These are phyloP conservation scores for Boletus rufocinnamomeus DNA, from an alignment of 768 basidiomycete species.

Conservation along the genomic window DNA sequence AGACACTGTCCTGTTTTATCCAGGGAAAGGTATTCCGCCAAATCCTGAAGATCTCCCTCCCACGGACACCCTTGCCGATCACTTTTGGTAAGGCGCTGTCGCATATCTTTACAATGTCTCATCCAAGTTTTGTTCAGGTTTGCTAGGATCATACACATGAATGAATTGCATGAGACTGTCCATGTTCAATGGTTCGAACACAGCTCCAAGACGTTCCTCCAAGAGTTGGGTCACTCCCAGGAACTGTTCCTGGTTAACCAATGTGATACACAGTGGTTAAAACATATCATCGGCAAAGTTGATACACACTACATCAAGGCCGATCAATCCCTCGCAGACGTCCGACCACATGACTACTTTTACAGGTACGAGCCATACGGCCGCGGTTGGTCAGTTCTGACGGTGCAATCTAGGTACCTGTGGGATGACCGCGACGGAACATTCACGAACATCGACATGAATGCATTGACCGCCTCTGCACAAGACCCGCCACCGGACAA, in stretches of 20 bases:
- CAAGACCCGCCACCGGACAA: constrained; percentile 45
- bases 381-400: constrained; percentile 3
- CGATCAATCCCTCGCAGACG: constrained; percentile 26
- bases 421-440: constrained; percentile 49
- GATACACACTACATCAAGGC: constrained; percentile 40
- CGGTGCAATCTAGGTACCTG: constrained; percentile 41
- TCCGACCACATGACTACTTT: constrained; percentile 48
- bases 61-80: constrained; percentile 49
- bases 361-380: constrained; percentile 47
- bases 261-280: constrained; percentile 48
- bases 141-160: constrained; percentile 59
- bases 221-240: constrained; percentile 59
- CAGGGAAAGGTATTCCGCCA: constrained; percentile 40
- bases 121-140: constrained; percentile 51
- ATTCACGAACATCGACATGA: constrained; percentile 44
- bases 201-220: constrained; percentile 58
- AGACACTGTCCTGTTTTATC: constrained; percentile 58
- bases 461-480: constrained; percentile 16
- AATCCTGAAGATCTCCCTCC: constrained; percentile 37
- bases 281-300: constrained; percentile 50
- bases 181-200: constrained; percentile 82
- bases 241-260: constrained; percentile 64
- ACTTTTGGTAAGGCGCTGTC: constrained; percentile 56
- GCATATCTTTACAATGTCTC: neutral
- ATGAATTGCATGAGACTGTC: constrained; percentile 41